Evolutionary conservation across 345 rosid species (phyloP), one percentile per base, ranked within the genome.

Genomic region (Melaleuca alternifolia): DNA sequence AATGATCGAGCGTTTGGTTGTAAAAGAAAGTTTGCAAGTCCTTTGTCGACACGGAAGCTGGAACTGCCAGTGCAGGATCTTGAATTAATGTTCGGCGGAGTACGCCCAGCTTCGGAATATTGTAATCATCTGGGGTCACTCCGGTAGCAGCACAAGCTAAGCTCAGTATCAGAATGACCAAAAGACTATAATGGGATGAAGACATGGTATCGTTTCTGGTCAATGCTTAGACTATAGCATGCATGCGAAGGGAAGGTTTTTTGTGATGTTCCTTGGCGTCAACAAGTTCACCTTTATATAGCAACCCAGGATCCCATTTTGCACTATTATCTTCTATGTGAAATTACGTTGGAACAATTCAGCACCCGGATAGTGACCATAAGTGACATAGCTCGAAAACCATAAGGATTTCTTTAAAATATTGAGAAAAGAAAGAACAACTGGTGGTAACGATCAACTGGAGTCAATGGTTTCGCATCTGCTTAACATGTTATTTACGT

Each of bases 1-100:
- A 93, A 82, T 94, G 96, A 84, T 94, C 94, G 5, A 94, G 94
- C 51, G 87, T 92, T 57, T 93, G 95, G 8, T 82, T 85, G 83
- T 79, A 91, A 61, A 85, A 89, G 51, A 85, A 87, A 5, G 93
- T 89, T n/a, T 85, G 1, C 51, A 86, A 86, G 62, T 90, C 92
- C 3, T 83, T 52, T 3, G 90, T 21, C 4, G 11, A 37, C 41
- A 6, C 2, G 41, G 41, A 41, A 41, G 41, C 41, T 41, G 41
- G 41, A 41, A 41, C 41, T 41, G 41, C 2, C 41, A 41, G 41
- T 41, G 41, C 41, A 41, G 75, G 46, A 28, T 91, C 76, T 50
- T 46, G 48, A 57, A 59, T 23, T 20, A 65, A 65, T 6, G 26
- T 21, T 6, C 41, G 85, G 28, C 85, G 85, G 59, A 37, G n/a